phyloP scores from a whole-genome alignment of 1,284 basidiomycete species.

The Malassezia obtusa region DNA sequence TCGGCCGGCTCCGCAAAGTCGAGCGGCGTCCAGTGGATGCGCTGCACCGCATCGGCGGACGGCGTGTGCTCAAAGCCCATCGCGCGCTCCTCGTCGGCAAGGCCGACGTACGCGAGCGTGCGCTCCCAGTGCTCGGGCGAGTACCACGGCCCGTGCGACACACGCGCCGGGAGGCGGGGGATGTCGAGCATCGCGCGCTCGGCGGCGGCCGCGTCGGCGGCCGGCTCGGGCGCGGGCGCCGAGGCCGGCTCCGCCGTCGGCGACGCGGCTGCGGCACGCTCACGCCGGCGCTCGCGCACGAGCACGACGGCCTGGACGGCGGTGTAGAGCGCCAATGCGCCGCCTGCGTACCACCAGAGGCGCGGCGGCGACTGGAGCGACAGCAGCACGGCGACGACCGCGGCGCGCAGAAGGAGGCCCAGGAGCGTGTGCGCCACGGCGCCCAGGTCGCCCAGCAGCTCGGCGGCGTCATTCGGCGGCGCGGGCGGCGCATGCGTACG shows the following conservation, averaged over 20 bases:
- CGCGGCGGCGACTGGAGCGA: background rate
- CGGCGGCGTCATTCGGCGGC: background rate
- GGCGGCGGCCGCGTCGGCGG: background rate
- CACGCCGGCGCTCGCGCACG: background rate
- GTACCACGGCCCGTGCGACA: background rate
- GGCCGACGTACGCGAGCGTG: constrained; percentile 8
- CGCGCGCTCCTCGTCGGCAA: constrained; percentile 9
- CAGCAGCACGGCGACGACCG: background rate
- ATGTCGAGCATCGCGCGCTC: background rate
- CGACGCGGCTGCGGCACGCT: background rate
- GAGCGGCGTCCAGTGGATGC: constrained; percentile 4
- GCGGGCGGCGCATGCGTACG: background rate
- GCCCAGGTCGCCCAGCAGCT: background rate
- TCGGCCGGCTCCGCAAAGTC: background rate
- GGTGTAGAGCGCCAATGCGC: background rate
- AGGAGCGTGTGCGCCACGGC: background rate
- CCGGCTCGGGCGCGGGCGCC: background rate
- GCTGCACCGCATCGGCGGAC: background rate
- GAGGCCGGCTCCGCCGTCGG: background rate
- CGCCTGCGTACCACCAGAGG: background rate
- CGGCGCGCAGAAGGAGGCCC: background rate
- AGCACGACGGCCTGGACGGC: background rate
- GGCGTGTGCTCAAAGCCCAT: constrained; percentile 14
- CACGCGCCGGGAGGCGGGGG: constrained; percentile 6
- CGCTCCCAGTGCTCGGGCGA: constrained; percentile 3